These are phyloP conservation scores for Pleurotus giganteus DNA, from an alignment of 768 basidiomycete genomes.

Conservation along the genomic window DNA sequence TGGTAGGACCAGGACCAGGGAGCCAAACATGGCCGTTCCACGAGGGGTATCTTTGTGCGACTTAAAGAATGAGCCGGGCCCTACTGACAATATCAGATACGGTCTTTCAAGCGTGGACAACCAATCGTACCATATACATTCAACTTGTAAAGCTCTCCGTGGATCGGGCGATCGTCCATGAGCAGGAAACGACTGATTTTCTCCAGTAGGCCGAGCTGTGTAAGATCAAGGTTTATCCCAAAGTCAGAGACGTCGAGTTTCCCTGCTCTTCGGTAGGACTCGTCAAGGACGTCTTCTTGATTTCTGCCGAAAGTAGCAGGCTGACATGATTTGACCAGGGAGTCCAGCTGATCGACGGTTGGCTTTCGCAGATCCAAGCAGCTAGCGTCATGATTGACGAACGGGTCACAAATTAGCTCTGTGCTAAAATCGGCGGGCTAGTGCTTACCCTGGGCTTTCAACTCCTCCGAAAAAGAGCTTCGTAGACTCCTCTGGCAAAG, in stretches of 20 bases:
- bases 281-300: conserved; percentile 30
- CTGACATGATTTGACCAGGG: conserved; percentile 24
- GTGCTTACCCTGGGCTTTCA: too few relatives aligned
- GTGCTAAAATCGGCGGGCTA: too few relatives aligned
- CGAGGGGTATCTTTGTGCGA: conserved; percentile 41
- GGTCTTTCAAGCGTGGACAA: too few relatives aligned
- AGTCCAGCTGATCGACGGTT: conserved; percentile 15
- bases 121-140: conserved; percentile 34
- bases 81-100: conserved; percentile 9
- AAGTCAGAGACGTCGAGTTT: conserved; percentile 31
- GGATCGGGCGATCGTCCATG: conserved; percentile 15
- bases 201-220: conserved; percentile 21
- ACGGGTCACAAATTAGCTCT: too few relatives aligned
- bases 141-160: conserved; percentile 36
- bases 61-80: conserved; percentile 36
- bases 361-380: background rate
- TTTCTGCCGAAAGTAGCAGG: conserved; percentile 30
- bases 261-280: conserved; percentile 32
- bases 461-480: too few relatives aligned
- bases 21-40: conserved; percentile 36
- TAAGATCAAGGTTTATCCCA: conserved; percentile 20
- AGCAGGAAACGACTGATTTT: conserved; percentile 16
- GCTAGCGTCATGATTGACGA: background rate
- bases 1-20: conserved; percentile 41
- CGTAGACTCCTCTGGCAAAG: too few relatives aligned